Base-by-base conservation (phyloP, 2,329 filamentous ascomycete genomes). In the Aspergillus uvarum region DNA sequence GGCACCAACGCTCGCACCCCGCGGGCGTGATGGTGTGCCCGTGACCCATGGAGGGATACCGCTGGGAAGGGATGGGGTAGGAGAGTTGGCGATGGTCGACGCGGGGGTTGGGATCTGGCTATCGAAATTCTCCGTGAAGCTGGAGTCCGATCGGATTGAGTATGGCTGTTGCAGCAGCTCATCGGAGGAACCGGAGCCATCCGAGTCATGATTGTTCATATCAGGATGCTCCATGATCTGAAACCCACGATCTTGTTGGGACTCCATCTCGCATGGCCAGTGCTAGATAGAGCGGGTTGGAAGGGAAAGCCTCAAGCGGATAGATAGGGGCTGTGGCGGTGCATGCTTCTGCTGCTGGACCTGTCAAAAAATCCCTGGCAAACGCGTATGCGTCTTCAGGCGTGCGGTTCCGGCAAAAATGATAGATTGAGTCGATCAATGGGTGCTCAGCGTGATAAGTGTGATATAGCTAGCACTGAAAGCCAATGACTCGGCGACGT, bases 211-310 rank as follows among this genome's bases (percentile, higher is more conserved):
- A 48, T 71, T 74, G 32, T 71, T 67, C 61, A 76, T 69, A 61
- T 79, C 78, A 54, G 77, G 70, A 59, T 74, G 73, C 70, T 81
- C 79, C 77, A 80, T 78, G 63, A 71, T 66, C 60, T 71, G 69
- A 49, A 65, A 68, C n/a, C 62, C 61, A 55, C 55, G 62, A 56
- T 62, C 66, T 59, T 62, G 55, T 21, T 59, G 63, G 42, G 67
- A 53, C 49, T 68, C 67, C 67, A 68, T 67, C 26, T 59, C 51
- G 59, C 59, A 55, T 63, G 56, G 47, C 64, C 57, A 54, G 52
- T 32, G 57, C 50, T 19, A 60, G 63, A n/a, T n/a, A 67, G 63
- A 59, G 63, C 51, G 63, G 54, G 54, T 59, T 61, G 58, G 62
- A 58, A 57, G 52, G 52, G 35, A 58, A 44, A 58, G 56, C 59